These are phyloP conservation scores for Chrysochromulina parva DNA, from an alignment of 78 protist species.

Conservation along the genomic window DNA sequence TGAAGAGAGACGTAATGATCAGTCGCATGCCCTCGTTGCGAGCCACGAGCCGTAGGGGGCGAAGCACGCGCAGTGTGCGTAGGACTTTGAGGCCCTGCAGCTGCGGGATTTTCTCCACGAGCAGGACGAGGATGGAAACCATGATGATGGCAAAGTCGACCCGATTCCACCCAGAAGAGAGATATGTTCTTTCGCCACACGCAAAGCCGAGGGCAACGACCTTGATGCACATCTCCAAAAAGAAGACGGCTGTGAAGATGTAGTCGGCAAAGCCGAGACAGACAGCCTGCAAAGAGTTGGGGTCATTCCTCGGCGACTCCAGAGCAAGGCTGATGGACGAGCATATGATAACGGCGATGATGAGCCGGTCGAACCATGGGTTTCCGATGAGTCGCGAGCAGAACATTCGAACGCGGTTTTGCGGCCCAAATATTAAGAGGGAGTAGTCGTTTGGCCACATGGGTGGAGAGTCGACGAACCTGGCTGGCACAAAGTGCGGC, in stretches of 20 bases:
- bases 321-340: not conserved
- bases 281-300: not conserved
- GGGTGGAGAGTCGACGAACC: too few relatives aligned
- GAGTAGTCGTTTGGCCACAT: too few relatives aligned
- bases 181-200: not conserved
- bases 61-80: not conserved
- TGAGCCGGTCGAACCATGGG: not conserved
- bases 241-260: not conserved
- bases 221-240: not conserved
- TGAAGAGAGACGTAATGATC: not conserved
- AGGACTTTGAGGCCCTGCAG: not conserved
- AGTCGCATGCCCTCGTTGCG: not conserved
- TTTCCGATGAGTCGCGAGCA: too few relatives aligned
- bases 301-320: not conserved
- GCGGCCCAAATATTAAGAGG: too few relatives aligned
- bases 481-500: too few relatives aligned
- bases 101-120: too few relatives aligned
- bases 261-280: not conserved
- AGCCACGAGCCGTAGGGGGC: slow-evolving; percentile 14
- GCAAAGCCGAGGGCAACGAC: not conserved
- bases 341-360: not conserved
- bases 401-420: too few relatives aligned
- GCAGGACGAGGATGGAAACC: not conserved
- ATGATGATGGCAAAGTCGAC: slow-evolving; percentile 45
- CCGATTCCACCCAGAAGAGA: not conserved